Evolutionary conservation across 371 early-diverging fungal genomes (phyloP), one percentile per base, ranked within the genome.

Genomic region (Haplosporangium sp.): DNA sequence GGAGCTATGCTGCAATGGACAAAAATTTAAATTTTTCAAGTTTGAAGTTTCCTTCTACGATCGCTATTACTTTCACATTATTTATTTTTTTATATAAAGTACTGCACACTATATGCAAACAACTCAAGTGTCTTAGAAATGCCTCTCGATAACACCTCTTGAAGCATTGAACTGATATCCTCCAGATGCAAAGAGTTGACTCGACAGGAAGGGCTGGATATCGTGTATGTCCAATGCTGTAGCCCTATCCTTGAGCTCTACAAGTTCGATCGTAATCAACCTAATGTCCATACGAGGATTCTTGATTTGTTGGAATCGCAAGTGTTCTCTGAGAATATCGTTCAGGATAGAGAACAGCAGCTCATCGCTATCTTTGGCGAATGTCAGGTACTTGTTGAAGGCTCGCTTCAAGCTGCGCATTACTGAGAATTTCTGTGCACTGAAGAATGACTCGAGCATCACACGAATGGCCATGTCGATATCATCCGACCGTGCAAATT

Each of bases 361-460:
- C 84, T 97, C 96, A 63, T 93, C 88, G 70, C 91, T 87, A 84
- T 98, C 97, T 48, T 90, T 88, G 20, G 91, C 86, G 47, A 87
- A 84, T 53, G 88, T 89, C 66, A 98, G 85, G 84, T 96, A 98
- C 85, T 94, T 94, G 85, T 88, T 88, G 86, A 98, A 97, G 56
- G 89, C 85, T 77, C 88, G 83, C 66, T 93, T 91, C 75, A 98
- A 85, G 19, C 86, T 81, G 66, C 92, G 92, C 90, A 93, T 94
- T 70, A 99, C 96, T 20, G 98, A 96, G 84, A 90, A 91, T 86
- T 99, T 99, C 78, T 99, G 99, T 39, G 99, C 96, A 27, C 90
- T 88, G 70, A 99, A 95, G 86, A 99, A 99, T 63, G 94, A 94
- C 68, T 96, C 94, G 67, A 99, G 88, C 66, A 95, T 94, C 6